phyloP scores from a whole-genome alignment of 306 rosid genomes.

The Cucumis sativus region Cucumber_9930_V3 NC_026657.2:24820501-24821000 shows the following conservation, averaged over 20 bases:
- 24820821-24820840: constrained; percentile 60
- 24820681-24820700: constrained; percentile 14
- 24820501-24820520: neutral
- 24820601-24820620: neutral
- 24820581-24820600: neutral
- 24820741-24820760: constrained; percentile 56
- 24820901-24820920: neutral
- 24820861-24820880: constrained; percentile 15
- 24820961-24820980: too few relatives aligned
- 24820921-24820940: neutral
- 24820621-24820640: neutral
- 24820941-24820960: too few relatives aligned
- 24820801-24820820: constrained; percentile 66
- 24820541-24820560: neutral
- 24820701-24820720: constrained; percentile 43
- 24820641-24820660: neutral
- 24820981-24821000: too few relatives aligned
- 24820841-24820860: constrained; percentile 12
- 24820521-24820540: too few relatives aligned
- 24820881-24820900: neutral
- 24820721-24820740: constrained; percentile 41
- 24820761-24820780: constrained; percentile 61
- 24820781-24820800: constrained; percentile 40
- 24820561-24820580: neutral
- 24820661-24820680: constrained; percentile 24